A percentile compares a stretch with the other conserved stretches of the same genome.
phyloP scores from a whole-genome alignment of 2,329 filamentous ascomycete genomes.

The Colletotrichum graminicola region DNA sequence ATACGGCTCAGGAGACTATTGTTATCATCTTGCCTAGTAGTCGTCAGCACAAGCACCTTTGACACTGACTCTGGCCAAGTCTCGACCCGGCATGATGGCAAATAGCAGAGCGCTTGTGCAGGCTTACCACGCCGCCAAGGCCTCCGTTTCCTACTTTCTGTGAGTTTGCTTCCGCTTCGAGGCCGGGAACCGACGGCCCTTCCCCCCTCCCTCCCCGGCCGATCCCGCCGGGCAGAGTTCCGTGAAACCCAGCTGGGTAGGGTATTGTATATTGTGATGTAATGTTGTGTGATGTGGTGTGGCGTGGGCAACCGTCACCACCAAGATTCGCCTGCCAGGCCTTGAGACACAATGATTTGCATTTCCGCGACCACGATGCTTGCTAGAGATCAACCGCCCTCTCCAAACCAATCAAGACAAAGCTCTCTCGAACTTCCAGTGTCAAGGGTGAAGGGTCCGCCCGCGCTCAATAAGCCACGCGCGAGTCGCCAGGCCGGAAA shows the following conservation, averaged over 20 bases:
- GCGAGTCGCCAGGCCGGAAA: neutral
- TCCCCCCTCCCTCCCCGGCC: slow-evolving; percentile 1
- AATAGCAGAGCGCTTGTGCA: slow-evolving; percentile 14
- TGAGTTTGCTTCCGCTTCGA: neutral
- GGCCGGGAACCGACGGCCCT: slow-evolving; percentile 9
- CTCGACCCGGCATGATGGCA: neutral
- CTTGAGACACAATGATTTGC: slow-evolving; percentile 17
- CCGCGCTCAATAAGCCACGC: too few species aligned
- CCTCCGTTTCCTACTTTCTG: too few species aligned
- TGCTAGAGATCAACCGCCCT: slow-evolving; percentile 32
- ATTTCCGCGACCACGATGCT: slow-evolving; percentile 33
- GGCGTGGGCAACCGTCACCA: neutral
- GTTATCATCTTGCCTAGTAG: neutral
- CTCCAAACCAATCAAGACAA: slow-evolving; percentile 28
- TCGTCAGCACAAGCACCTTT: neutral
- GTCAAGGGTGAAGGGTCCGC: neutral
- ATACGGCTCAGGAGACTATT: slow-evolving; percentile 4
- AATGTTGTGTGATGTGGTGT: neutral
- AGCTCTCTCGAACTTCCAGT: neutral
- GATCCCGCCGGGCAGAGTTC: slow-evolving; percentile 10
- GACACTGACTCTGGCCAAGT: neutral
- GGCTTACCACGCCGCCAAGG: slow-evolving; percentile 2
- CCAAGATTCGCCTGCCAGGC: slow-evolving; percentile 3
- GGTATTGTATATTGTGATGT: neutral
- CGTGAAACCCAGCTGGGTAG: neutral